phyloP scores from a whole-genome alignment of 805 yeast species.

The Metschnikowia lochheadii region DNA sequence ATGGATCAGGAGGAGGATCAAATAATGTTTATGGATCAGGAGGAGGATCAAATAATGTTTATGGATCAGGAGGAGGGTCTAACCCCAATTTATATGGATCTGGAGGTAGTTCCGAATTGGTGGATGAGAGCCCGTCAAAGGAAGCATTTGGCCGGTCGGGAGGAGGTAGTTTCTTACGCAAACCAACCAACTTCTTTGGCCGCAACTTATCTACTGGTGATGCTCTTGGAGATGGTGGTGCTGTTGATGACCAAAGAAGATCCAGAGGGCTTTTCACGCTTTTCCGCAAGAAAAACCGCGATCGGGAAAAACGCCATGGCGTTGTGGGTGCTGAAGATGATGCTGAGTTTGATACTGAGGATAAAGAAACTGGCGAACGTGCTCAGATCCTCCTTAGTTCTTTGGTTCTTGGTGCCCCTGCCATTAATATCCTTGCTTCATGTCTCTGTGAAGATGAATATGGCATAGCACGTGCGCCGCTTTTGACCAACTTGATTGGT shows the following conservation, averaged over 20 bases:
- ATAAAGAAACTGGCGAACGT: conserved; percentile 32
- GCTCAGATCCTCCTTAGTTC: conserved; percentile 37
- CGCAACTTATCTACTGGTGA: conserved; percentile 9
- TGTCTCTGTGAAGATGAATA: conserved; percentile 72
- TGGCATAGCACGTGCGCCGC: conserved; percentile 76
- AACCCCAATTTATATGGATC: background rate
- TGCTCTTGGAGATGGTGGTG: conserved; percentile 10
- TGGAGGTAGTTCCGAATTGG: background rate
- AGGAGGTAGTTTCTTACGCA: conserved; percentile 6
- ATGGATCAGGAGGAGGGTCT: background rate
- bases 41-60: background rate
- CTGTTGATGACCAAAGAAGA: conserved; percentile 17
- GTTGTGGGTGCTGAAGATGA: conserved; percentile 11
- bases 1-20: background rate
- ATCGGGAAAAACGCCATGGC: conserved; percentile 20
- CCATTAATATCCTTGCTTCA: conserved; percentile 70
- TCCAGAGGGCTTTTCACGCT: conserved; percentile 19
- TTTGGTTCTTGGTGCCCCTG: conserved; percentile 65
- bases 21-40: background rate
- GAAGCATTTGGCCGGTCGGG: background rate
- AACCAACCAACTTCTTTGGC: conserved; percentile 12
- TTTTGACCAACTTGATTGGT: conserved; percentile 69
- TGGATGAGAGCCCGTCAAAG: background rate
- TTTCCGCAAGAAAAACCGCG: conserved; percentile 26
- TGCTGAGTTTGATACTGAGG: conserved; percentile 21